Evolutionary conservation across 2,329 filamentous ascomycete species (phyloP).

Genomic region (Colletotrichum sp.): DNA sequence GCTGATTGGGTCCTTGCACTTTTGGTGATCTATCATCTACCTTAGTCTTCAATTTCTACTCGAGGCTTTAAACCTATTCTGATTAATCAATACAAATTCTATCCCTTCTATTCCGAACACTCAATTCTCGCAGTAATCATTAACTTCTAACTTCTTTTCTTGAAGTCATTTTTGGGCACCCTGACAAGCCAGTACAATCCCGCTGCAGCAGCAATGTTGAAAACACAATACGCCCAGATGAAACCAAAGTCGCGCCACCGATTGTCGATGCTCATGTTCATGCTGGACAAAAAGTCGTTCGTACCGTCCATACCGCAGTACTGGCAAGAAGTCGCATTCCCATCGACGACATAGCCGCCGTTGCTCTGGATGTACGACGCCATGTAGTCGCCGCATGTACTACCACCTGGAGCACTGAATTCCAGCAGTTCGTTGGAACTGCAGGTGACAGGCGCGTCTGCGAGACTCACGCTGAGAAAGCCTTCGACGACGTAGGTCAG

Average conservation of each 20-base stretch:
- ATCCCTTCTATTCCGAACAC: neutral
- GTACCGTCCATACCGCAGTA: slow-evolving; percentile 45
- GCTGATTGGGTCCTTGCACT: fast-evolving
- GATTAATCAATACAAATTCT: fast-evolving
- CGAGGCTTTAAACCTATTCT: fast-evolving
- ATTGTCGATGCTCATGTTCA: slow-evolving; percentile 49
- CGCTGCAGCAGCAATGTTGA: slow-evolving; percentile 54
- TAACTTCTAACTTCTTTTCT: neutral
- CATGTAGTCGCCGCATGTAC: slow-evolving; percentile 56
- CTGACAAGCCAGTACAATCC: slow-evolving; percentile 51
- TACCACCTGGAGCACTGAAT: slow-evolving; percentile 53
- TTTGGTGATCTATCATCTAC: neutral
- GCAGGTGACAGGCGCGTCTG: slow-evolving; percentile 26
- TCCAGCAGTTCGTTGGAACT: slow-evolving; percentile 50
- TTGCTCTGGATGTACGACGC: slow-evolving; percentile 41
- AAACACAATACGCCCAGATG: slow-evolving; percentile 55
- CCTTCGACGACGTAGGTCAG: slow-evolving; percentile 72
- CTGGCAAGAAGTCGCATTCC: slow-evolving; percentile 46
- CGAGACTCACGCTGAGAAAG: slow-evolving; percentile 48
- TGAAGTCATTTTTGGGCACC: slow-evolving; percentile 30
- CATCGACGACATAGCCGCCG: slow-evolving; percentile 55
- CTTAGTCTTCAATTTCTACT: neutral
- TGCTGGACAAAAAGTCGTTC: slow-evolving; percentile 39
- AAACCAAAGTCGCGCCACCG: slow-evolving; percentile 63
- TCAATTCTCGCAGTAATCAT: fast-evolving